Conservation (phyloP, 2,329 filamentous ascomycete species). For the Paecilomyces formosus region DNA sequence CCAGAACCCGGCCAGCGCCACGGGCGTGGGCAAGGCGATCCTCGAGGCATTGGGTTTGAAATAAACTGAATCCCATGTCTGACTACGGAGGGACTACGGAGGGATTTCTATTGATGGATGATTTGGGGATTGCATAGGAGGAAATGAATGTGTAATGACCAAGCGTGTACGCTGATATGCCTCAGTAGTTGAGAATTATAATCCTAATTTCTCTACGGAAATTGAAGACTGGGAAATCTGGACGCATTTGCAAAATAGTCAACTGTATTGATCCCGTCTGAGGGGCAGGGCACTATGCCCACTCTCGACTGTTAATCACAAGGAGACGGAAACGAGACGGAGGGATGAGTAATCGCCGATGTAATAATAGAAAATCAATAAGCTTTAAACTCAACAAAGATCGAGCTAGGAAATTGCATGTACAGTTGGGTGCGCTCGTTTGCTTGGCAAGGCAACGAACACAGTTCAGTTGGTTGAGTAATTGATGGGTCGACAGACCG, state of each 20-base stretch:
- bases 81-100: neutral
- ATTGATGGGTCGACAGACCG: neutral
- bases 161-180: neutral
- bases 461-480: neutral
- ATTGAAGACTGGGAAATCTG: neutral
- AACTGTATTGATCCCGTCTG: neutral
- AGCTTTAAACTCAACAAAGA: neutral
- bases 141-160: neutral
- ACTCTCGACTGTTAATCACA: neutral
- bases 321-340: neutral
- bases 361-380: neutral
- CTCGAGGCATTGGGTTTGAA: conserved; percentile 22
- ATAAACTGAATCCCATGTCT: neutral
- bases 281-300: neutral
- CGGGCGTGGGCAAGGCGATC: conserved; percentile 36
- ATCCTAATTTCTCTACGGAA: neutral
- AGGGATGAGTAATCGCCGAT: neutral
- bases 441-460: neutral
- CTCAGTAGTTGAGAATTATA: neutral
- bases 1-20: conserved; percentile 41
- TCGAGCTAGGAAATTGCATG: neutral
- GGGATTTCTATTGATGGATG: neutral
- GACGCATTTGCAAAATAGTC: neutral
- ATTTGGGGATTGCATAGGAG: neutral
- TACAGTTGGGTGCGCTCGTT: neutral